Conservation (phyloP, 805 yeast species). For the Metschnikowia chrysomelidarum region DNA sequence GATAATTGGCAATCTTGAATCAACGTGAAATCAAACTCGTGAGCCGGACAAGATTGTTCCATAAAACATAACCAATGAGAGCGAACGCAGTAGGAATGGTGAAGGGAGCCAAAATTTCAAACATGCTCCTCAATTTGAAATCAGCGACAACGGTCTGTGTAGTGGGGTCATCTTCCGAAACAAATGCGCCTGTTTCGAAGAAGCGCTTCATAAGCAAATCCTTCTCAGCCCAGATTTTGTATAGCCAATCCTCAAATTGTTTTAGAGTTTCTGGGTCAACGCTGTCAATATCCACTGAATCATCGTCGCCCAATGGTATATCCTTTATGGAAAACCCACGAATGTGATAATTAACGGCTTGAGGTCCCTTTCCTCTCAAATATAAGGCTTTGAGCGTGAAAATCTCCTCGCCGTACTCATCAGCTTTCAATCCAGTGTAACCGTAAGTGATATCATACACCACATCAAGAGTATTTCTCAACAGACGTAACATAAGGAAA, state of each 20-base stretch:
- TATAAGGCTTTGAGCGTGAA: constrained; percentile 66
- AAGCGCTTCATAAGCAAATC: constrained; percentile 68
- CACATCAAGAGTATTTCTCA: constrained; percentile 50
- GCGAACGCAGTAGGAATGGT: constrained; percentile 8
- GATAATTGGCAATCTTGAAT: no score
- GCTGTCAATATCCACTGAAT: constrained; percentile 43
- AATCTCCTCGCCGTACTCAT: constrained; percentile 73
- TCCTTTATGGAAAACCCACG: constrained; percentile 55
- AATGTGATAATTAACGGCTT: constrained; percentile 60
- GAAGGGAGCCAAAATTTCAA: constrained; percentile 14
- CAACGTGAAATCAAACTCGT: no score
- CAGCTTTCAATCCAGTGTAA: constrained; percentile 64
- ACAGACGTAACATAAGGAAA: constrained; percentile 57
- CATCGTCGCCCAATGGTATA: constrained; percentile 53
- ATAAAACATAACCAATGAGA: constrained; percentile 3
- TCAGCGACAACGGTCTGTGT: constrained; percentile 17
- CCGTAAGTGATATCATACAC: constrained; percentile 85
- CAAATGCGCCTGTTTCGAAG: constrained; percentile 54
- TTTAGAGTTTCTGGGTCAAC: constrained; percentile 40
- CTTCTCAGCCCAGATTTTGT: constrained; percentile 70
- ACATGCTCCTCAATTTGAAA: constrained; percentile 13
- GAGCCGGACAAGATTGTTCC: no score
- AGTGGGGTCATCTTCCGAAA: constrained; percentile 28
- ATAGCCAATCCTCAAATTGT: constrained; percentile 73
- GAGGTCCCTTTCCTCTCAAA: constrained; percentile 71